Conservation (phyloP, 2,329 filamentous ascomycete species). For the Aspergillus texensis region DNA sequence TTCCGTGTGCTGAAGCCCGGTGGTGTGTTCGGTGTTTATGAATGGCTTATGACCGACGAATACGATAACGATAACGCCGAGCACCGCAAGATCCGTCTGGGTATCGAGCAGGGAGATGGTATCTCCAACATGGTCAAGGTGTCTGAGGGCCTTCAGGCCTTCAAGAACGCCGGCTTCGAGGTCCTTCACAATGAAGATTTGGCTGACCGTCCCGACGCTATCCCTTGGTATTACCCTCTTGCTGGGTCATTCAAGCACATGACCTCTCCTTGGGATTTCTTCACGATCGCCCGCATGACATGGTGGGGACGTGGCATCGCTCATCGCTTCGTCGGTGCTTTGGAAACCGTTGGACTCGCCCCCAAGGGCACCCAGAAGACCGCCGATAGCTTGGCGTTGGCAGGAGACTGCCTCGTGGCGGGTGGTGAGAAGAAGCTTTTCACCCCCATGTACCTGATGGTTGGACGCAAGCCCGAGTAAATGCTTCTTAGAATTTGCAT, state of each 20-base stretch:
- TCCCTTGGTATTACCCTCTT: constrained; percentile 94
- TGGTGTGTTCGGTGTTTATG: constrained; percentile 94
- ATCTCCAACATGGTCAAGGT: constrained; percentile 97
- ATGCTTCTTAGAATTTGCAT: constrained; percentile 5
- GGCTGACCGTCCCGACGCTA: constrained; percentile 71
- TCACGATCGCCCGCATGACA: constrained; percentile 87
- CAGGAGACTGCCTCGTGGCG: constrained; percentile 82
- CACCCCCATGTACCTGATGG: constrained; percentile 98
- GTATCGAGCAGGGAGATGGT: constrained; percentile 93
- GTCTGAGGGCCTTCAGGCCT: constrained; percentile 76
- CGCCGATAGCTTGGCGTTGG: constrained; percentile 81
- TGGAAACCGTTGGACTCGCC: constrained; percentile 75
- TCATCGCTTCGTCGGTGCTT: constrained; percentile 73
- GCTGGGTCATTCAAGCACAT: constrained; percentile 84
- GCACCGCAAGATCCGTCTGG: constrained; percentile 88
- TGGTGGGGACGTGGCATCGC: constrained; percentile 74
- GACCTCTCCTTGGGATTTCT: constrained; percentile 74
- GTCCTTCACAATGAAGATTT: constrained; percentile 84
- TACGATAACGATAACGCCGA: constrained; percentile 87
- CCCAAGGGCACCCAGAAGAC: constrained; percentile 90
- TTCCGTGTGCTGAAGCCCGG: constrained; percentile 95
- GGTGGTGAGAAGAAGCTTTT: constrained; percentile 90
- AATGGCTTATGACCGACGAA: constrained; percentile 97
- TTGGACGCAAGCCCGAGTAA: constrained; percentile 77
- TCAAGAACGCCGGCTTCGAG: constrained; percentile 85